Evolutionary conservation across 805 yeast genomes (phyloP).

Genomic region (Candida ortonii): DNA sequence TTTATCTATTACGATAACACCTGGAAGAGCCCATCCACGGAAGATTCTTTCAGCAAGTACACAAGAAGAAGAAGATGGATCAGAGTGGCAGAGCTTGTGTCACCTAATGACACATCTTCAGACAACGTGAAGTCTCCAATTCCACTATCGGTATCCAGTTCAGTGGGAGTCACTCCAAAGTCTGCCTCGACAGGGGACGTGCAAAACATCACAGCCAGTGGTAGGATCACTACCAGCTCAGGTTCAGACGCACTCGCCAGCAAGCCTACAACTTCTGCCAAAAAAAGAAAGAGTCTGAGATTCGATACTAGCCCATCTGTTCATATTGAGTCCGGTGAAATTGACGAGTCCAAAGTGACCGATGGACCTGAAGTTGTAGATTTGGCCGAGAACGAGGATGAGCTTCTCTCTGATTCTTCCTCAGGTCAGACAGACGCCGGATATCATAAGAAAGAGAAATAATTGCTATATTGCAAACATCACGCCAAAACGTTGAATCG

Average conservation of each 20-base stretch:
- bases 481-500: no score
- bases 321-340: no score
- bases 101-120: conserved; percentile 23
- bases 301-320: conserved; percentile 25
- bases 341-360: conserved; percentile 4
- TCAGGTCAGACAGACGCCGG: no score
- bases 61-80: conserved; percentile 96
- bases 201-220: conserved; percentile 24
- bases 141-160: conserved; percentile 10
- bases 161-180: conserved; percentile 12
- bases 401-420: no score
- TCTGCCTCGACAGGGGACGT: conserved; percentile 18
- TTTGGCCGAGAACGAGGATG: no score
- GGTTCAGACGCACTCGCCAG: conserved; percentile 6
- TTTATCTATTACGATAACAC: conserved; percentile 87
- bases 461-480: no score
- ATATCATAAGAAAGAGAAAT: no score
- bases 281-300: conserved; percentile 28
- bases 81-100: conserved; percentile 83
- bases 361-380: conserved; percentile 4
- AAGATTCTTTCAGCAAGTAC: conserved; percentile 83
- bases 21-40: conserved; percentile 89
- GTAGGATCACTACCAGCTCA: conserved; percentile 21
- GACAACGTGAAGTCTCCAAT: conserved; percentile 2
- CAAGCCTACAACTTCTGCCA: conserved; percentile 7